Evolutionary conservation across 257 asterid species (phyloP).

Genomic region (Parsonsia alboflavescens): DNA sequence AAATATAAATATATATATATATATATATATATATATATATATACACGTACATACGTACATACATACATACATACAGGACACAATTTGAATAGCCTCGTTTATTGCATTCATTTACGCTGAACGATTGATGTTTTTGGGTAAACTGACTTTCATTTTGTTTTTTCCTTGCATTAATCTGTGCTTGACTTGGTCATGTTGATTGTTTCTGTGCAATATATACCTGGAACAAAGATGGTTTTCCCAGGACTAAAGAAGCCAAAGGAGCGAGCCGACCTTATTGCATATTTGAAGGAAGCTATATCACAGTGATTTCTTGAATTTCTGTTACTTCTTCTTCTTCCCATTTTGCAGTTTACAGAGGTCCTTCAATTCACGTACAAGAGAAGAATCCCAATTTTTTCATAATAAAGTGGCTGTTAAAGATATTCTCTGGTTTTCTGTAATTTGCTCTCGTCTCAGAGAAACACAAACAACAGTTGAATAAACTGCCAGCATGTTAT

Average conservation of each 20-base stretch:
- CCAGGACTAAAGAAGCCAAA: conserved; percentile 97
- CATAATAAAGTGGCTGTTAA: not conserved
- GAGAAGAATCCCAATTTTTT: not conserved
- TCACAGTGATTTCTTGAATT: not conserved
- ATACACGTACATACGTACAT: no score
- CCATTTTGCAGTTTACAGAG: not conserved
- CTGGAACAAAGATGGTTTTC: conserved; percentile 96
- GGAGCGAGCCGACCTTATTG: conserved; percentile 83
- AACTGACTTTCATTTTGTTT: not conserved
- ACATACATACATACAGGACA: no score
- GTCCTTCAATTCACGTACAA: not conserved
- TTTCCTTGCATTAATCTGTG: not conserved
- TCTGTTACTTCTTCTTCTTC: not conserved
- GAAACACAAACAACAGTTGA: not conserved
- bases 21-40: no score
- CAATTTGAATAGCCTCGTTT: not conserved
- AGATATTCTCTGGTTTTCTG: no score
- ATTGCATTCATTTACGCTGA: not conserved
- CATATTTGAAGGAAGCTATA: conserved; percentile 77
- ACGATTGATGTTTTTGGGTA: not conserved
- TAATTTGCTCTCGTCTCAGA: not conserved
- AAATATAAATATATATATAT: no score
- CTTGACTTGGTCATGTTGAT: not conserved
- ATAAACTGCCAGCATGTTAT: not conserved
- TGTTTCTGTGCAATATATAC: conserved; percentile 64